Percentiles rank a stretch among this genome's conserved stretches.
Evolutionary conservation across 2,329 filamentous ascomycete species (phyloP).

Genomic region (Colletotrichum tropicale): DNA sequence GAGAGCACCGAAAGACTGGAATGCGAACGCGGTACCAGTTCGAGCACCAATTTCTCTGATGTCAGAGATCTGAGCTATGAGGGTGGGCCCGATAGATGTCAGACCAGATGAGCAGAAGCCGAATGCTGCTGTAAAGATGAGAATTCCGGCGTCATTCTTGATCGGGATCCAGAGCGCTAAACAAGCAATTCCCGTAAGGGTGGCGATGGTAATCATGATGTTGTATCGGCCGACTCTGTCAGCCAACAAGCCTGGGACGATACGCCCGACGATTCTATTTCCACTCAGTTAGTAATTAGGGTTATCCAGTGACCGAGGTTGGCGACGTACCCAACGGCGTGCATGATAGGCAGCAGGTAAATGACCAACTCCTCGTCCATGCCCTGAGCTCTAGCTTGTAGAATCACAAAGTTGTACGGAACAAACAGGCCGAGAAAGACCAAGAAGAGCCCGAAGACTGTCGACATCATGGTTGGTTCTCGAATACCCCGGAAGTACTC

Average conservation of each 20-base stretch:
- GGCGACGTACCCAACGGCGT: constrained; percentile 47
- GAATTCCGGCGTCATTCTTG: constrained; percentile 57
- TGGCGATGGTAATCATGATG: constrained; percentile 55
- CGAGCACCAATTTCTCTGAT: constrained; percentile 72
- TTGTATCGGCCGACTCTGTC: constrained; percentile 51
- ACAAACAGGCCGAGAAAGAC: constrained; percentile 60
- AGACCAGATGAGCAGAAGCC: constrained; percentile 75
- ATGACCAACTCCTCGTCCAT: constrained; percentile 43
- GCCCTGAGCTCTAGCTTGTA: constrained; percentile 49
- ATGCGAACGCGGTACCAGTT: constrained; percentile 66
- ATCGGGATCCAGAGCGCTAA: constrained; percentile 54
- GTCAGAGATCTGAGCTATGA: constrained; percentile 74
- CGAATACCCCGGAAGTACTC: constrained; percentile 52
- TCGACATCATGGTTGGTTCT: constrained; percentile 49
- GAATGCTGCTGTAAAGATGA: constrained; percentile 69
- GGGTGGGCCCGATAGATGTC: constrained; percentile 64
- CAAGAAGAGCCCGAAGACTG: constrained; percentile 52
- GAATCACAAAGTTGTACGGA: constrained; percentile 57
- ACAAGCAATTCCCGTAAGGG: constrained; percentile 48
- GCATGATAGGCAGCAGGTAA: constrained; percentile 62
- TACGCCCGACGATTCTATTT: constrained; percentile 53
- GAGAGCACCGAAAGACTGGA: constrained; percentile 67
- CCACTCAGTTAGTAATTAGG: not conserved
- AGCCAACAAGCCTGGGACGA: constrained; percentile 52
- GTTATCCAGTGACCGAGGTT: rapidly evolving